These are phyloP conservation scores for Rubus idaeus DNA, from an alignment of 306 rosid genomes.

Conservation along the genomic window DNA sequence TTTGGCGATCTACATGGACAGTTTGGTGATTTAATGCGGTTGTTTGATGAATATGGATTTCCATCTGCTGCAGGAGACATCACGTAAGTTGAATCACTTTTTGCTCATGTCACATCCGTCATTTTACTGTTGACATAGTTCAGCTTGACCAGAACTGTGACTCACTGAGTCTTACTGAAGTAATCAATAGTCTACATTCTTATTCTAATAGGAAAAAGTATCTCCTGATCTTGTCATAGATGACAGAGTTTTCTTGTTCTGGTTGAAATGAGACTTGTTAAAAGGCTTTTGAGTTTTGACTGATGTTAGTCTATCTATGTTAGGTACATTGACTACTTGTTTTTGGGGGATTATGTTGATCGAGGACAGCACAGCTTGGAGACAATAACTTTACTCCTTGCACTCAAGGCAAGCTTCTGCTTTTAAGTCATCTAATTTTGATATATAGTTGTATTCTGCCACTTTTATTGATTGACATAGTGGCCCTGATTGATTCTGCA, in stretches of 20 bases:
- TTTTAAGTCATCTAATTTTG: slow-evolving; percentile 15
- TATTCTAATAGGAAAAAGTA: neutral
- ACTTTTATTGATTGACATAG: slow-evolving; percentile 26
- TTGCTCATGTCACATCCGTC: slow-evolving; percentile 15
- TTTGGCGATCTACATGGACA: slow-evolving; percentile 99
- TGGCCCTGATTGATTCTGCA: slow-evolving; percentile 47
- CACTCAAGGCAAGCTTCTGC: slow-evolving; percentile 77
- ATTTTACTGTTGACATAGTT: slow-evolving; percentile 10
- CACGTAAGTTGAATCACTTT: slow-evolving; percentile 63
- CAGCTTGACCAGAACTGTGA: neutral
- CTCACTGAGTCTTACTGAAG: neutral
- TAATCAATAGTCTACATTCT: neutral
- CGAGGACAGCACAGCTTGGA: slow-evolving; percentile 99
- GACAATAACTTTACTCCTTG: slow-evolving; percentile 93
- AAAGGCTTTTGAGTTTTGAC: slow-evolving; percentile 2
- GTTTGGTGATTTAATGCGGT: slow-evolving; percentile 99
- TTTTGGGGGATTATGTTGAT: slow-evolving; percentile 99
- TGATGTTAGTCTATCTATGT: slow-evolving; percentile 27
- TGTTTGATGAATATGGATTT: slow-evolving; percentile 99
- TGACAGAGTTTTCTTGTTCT: neutral
- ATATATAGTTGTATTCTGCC: slow-evolving; percentile 23
- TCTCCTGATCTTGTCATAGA: neutral
- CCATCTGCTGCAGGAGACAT: slow-evolving; percentile 99
- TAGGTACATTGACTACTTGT: slow-evolving; percentile 97
- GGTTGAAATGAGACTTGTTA: neutral